A percentile compares a stretch with the other conserved stretches of the same genome.
These are phyloP conservation scores for Gossypium mustelinum DNA, from an alignment of 345 rosid genomes.

Conservation along the genomic window DNA sequence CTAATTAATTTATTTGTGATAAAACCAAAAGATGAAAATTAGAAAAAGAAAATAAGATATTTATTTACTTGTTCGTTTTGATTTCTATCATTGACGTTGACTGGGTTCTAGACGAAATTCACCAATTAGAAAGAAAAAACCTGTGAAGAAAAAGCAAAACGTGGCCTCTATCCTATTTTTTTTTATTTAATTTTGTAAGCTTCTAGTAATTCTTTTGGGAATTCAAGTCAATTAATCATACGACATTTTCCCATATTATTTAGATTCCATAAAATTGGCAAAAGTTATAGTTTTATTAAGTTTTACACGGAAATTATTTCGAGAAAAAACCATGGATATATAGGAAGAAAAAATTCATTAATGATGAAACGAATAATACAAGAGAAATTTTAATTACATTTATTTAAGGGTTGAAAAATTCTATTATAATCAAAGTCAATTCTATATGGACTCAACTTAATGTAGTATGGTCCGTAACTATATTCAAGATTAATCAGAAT, in stretches of 20 bases:
- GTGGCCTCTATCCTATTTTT: too few relatives aligned
- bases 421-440: too few relatives aligned
- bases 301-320: fast-evolving
- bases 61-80: neutral
- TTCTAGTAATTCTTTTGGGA: neutral
- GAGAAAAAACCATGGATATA: fast-evolving
- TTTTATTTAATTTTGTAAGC: neutral
- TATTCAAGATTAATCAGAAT: too few relatives aligned
- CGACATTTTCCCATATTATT: neutral
- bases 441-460: too few relatives aligned
- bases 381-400: fast-evolving
- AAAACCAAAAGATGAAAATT: neutral
- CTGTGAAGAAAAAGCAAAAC: neutral
- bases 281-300: too few relatives aligned
- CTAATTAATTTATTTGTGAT: neutral
- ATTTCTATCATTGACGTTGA: neutral
- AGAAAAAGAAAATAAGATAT: neutral
- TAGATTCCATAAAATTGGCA: too few relatives aligned
- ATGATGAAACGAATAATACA: too few relatives aligned
- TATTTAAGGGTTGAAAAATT: too few relatives aligned
- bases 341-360: fast-evolving
- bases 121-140: neutral
- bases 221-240: neutral
- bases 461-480: too few relatives aligned
- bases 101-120: neutral